These are phyloP conservation scores for Begonia fuchsioides DNA, from an alignment of 306 rosid species.

Conservation along the genomic window DNA sequence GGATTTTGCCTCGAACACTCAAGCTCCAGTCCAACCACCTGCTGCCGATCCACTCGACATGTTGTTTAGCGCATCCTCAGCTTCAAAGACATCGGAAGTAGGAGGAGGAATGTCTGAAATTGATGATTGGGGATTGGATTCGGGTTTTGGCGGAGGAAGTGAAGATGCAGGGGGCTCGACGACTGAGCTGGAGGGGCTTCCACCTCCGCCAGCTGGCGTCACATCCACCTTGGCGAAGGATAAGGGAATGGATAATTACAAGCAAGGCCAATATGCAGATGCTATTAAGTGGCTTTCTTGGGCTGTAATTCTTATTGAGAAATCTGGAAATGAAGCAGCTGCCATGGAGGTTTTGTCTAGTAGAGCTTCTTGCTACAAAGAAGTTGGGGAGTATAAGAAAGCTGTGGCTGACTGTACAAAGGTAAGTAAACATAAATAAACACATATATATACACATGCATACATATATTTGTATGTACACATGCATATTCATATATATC, in stretches of 20 bases:
- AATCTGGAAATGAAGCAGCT: conserved; percentile 40
- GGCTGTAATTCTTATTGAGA: conserved; percentile 76
- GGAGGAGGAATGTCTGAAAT: conserved; percentile 29
- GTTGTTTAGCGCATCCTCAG: conserved; percentile 46
- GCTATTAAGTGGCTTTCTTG: conserved; percentile 98
- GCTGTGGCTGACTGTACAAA: conserved; percentile 94
- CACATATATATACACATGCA: not conserved
- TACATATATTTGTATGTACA: no score
- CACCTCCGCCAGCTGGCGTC: conserved; percentile 91
- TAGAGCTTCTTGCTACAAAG: conserved; percentile 97
- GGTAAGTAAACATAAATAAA: conserved; percentile 23
- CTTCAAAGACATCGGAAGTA: conserved; percentile 16
- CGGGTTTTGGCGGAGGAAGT: conserved; percentile 53
- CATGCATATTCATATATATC: no score
- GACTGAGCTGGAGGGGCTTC: conserved; percentile 92
- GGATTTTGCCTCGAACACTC: conserved; percentile 18
- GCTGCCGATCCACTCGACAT: conserved; percentile 61
- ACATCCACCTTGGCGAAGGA: conserved; percentile 58
- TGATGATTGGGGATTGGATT: conserved; percentile 75
- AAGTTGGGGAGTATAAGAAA: conserved; percentile 96
- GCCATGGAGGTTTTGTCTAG: conserved; percentile 56
- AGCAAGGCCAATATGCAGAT: conserved; percentile 93
- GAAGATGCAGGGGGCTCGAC: conserved; percentile 58
- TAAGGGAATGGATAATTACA: conserved; percentile 88
- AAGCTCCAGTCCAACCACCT: conserved; percentile 26